Conservation (phyloP, 345 rosid genomes). For the Lepidium aucheri region DNA sequence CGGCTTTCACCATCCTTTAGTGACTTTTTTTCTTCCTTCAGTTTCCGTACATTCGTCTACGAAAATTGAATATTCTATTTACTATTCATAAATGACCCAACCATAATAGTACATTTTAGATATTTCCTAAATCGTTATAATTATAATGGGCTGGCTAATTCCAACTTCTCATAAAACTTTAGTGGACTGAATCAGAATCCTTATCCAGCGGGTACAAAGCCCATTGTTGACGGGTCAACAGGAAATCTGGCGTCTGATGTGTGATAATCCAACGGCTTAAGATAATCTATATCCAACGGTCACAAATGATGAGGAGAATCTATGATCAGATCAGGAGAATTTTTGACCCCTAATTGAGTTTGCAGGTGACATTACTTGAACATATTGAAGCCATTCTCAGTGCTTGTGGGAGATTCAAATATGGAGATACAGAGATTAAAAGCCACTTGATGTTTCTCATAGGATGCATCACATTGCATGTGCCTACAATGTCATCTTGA, state of each 20-base stretch:
- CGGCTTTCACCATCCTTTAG: not conserved
- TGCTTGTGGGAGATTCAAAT: constrained; percentile 50
- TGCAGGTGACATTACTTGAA: constrained; percentile 62
- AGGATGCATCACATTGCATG: constrained; percentile 19
- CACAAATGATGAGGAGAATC: no score
- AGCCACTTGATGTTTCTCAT: constrained; percentile 57
- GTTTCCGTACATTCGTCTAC: not conserved
- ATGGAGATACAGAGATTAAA: constrained; percentile 31
- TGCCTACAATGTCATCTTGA: constrained; percentile 22
- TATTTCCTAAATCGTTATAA: not conserved
- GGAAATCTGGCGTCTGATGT: not conserved
- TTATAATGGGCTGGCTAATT: not conserved
- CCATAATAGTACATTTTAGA: no score
- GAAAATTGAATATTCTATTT: not conserved
- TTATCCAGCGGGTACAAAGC: not conserved
- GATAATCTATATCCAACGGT: not conserved
- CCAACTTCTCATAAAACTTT: not conserved
- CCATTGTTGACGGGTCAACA: not conserved
- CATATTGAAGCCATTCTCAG: constrained; percentile 31
- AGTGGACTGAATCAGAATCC: not conserved
- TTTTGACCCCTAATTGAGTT: constrained; percentile 36
- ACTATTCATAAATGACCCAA: not conserved
- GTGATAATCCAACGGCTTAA: not conserved
- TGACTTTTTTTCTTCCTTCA: not conserved
- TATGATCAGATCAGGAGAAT: constrained; percentile 40